Conservation (phyloP, 768 basidiomycete species). For the Mycena galopus region DNA sequence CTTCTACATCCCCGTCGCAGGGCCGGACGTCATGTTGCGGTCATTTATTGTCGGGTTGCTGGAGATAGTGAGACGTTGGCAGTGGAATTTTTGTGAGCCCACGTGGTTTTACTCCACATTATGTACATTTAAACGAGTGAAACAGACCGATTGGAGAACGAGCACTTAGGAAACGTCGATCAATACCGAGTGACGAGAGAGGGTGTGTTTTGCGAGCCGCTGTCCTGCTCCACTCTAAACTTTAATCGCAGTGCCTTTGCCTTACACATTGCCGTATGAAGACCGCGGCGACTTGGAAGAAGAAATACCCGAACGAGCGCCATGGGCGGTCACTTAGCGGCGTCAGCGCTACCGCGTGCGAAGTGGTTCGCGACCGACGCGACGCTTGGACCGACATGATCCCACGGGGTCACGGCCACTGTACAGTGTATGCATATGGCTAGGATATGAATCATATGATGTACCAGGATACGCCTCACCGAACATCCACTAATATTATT, state of each 20-base stretch:
- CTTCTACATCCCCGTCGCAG: slow-evolving; percentile 72
- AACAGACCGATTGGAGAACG: slow-evolving; percentile 86
- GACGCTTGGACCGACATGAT: background rate
- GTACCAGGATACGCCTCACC: background rate
- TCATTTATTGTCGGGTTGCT: slow-evolving; percentile 77
- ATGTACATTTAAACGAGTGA: background rate
- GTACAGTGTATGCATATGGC: too few species aligned
- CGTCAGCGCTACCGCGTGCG: background rate
- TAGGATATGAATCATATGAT: too few species aligned
- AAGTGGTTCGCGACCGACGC: background rate
- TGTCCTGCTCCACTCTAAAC: background rate
- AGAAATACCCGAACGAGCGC: background rate
- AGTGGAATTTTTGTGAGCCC: slow-evolving; percentile 92
- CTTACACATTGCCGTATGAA: background rate
- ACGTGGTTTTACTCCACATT: slow-evolving; percentile 12
- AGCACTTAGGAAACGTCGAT: slow-evolving; percentile 93
- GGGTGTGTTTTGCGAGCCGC: slow-evolving; percentile 77
- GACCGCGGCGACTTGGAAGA: slow-evolving; percentile 26
- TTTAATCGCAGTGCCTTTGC: background rate
- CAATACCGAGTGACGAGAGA: slow-evolving; percentile 92
- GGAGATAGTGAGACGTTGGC: slow-evolving; percentile 85
- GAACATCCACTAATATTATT: background rate
- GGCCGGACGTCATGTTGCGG: slow-evolving; percentile 64
- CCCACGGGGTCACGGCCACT: too few species aligned
- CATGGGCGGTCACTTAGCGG: background rate